A percentile compares a stretch with the other conserved stretches of the same genome.
These are phyloP conservation scores for Polyplosphaeria fusca DNA, from an alignment of 495 filamentous ascomycete genomes.

Conservation along the genomic window DNA sequence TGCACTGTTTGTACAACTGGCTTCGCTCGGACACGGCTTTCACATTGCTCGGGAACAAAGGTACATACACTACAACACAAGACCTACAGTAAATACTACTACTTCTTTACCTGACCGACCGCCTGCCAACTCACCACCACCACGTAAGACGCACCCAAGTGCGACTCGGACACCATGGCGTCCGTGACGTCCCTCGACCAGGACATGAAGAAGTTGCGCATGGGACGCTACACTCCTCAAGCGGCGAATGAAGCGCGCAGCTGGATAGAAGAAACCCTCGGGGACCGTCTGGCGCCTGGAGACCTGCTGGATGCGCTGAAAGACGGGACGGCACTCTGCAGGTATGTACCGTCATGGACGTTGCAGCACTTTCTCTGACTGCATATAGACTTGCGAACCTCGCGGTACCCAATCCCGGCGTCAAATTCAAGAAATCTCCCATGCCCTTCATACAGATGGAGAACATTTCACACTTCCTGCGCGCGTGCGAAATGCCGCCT, in stretches of 20 bases:
- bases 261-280: constrained; percentile 86
- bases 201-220: constrained; percentile 88
- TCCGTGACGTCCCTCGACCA: constrained; percentile 92
- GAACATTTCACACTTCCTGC: constrained; percentile 95
- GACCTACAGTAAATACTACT: too few species aligned
- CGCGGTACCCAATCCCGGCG: constrained; percentile 68
- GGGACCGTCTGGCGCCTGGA: constrained; percentile 61
- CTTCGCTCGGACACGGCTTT: too few species aligned
- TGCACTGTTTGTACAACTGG: not conserved
- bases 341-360: constrained; percentile 47
- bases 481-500: constrained; percentile 76
- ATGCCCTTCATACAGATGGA: constrained; percentile 99
- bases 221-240: constrained; percentile 89
- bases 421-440: constrained; percentile 74
- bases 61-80: not conserved
- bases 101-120: too few species aligned
- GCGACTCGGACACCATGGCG: constrained; percentile 61
- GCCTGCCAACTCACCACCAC: not conserved
- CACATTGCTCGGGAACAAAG: too few species aligned
- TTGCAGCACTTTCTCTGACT: not conserved
- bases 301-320: constrained; percentile 84
- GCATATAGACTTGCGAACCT: constrained; percentile 73
- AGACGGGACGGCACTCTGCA: constrained; percentile 89
- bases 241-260: constrained; percentile 79
- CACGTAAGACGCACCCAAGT: constrained; percentile 1